Evolutionary conservation across 768 basidiomycete genomes (phyloP).

Genomic region (Psilocybe cyanescens): DNA sequence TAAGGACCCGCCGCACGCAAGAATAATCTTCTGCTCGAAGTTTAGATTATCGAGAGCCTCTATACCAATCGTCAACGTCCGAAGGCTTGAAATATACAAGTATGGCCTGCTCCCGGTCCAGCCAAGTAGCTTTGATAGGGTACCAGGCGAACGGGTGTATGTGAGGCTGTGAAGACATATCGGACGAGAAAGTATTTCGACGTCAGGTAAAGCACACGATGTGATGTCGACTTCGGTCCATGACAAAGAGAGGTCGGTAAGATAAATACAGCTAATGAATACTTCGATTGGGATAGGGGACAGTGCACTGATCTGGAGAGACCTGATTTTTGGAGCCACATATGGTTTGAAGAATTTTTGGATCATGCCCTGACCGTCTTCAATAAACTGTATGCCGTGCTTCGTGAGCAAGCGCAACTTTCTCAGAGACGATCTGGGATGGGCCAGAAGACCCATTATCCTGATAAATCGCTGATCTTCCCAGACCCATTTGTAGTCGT

Average conservation of each 20-base stretch:
- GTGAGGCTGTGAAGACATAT: background rate
- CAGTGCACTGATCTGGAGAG: background rate
- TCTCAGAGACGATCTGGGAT: background rate
- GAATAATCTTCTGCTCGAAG: background rate
- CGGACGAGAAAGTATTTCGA: background rate
- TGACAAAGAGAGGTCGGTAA: background rate
- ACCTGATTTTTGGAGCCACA: background rate
- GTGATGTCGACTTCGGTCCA: background rate
- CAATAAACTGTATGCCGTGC: background rate
- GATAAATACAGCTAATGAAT: background rate
- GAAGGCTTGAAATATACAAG: background rate
- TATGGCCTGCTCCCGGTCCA: background rate
- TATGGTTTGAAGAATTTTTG: background rate
- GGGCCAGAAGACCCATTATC: background rate
- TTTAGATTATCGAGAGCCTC: background rate
- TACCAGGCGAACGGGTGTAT: background rate
- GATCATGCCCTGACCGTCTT: background rate
- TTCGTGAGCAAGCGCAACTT: background rate
- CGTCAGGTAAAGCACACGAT: background rate
- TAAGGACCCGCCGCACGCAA: background rate
- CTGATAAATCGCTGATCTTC: background rate
- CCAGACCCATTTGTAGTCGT: background rate
- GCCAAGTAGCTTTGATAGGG: background rate
- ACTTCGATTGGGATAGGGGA: background rate
- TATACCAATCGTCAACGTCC: background rate